These are phyloP conservation scores for Hermanozyma aechmeae DNA, from an alignment of 805 yeast species.

Conservation along the genomic window DNA sequence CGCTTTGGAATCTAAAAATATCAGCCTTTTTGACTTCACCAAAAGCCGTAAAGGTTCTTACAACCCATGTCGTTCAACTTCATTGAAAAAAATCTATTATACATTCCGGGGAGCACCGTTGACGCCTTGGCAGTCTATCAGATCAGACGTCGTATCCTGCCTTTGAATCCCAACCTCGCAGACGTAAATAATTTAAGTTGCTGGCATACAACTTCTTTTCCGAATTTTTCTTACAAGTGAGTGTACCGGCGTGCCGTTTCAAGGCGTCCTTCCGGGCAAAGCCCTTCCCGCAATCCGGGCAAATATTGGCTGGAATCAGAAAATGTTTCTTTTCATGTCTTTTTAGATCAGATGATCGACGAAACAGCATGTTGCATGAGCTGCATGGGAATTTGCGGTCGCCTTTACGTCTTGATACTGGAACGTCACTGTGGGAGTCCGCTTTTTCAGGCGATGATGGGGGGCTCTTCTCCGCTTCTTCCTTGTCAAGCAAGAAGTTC, in stretches of 20 bases:
- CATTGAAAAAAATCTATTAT: no score
- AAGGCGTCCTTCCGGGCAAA: conserved; percentile 79
- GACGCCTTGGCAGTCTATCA: no score
- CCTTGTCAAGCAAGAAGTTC: conserved; percentile 19
- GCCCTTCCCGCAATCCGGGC: conserved; percentile 71
- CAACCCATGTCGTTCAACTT: neutral
- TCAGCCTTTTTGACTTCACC: no score
- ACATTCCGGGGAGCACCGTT: neutral
- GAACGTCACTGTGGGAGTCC: conserved; percentile 1
- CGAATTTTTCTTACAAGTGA: conserved; percentile 67
- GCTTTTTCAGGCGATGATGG: conserved; percentile 9
- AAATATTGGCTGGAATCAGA: conserved; percentile 63
- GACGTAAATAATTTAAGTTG: conserved; percentile 16
- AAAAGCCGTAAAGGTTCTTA: neutral
- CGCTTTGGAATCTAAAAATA: no score
- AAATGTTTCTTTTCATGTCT: conserved; percentile 72
- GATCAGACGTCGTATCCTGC: neutral
- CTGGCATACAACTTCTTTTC: conserved; percentile 35
- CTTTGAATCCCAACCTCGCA: neutral
- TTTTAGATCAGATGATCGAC: conserved; percentile 60
- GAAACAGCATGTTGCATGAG: conserved; percentile 54
- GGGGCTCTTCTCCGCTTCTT: neutral
- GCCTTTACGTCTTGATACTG: conserved; percentile 2
- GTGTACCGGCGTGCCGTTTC: conserved; percentile 65
- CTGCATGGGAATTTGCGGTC: conserved; percentile 43